phyloP scores from a whole-genome alignment of 2,329 filamentous ascomycete species.

The Beauveria scarabaeidicola region DNA sequence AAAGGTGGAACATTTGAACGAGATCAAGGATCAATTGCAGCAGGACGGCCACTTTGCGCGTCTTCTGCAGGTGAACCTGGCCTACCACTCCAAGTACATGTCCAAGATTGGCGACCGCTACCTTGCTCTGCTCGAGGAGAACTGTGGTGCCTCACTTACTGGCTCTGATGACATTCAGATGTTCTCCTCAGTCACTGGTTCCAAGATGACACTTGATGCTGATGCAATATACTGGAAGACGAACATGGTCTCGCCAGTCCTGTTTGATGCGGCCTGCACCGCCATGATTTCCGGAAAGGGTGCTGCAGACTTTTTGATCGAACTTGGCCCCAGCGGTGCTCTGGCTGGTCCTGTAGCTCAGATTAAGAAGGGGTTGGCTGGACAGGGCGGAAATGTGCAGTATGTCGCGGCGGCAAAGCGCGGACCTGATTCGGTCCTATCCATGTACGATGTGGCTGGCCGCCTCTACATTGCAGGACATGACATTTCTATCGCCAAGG shows the following conservation, averaged over 20 bases:
- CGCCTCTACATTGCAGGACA: background rate
- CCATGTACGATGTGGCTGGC: background rate
- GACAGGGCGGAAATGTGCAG: background rate
- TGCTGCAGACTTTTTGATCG: background rate
- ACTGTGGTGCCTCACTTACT: background rate
- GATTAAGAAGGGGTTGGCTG: conserved; percentile 4
- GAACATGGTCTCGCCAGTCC: conserved; percentile 13
- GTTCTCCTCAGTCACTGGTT: background rate
- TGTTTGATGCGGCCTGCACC: conserved; percentile 9
- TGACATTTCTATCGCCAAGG: conserved; percentile 8
- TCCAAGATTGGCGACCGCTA: conserved; percentile 21
- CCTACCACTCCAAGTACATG: conserved; percentile 38
- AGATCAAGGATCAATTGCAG: conserved; percentile 30
- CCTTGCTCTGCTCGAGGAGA: background rate
- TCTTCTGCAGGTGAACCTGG: conserved; percentile 34
- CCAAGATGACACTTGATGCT: background rate
- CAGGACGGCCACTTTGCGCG: conserved; percentile 33
- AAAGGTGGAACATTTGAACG: conserved; percentile 17
- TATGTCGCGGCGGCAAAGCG: background rate
- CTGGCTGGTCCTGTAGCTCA: conserved; percentile 1
- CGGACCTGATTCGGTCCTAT: background rate
- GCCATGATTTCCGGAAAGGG: background rate
- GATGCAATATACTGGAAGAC: conserved; percentile 12
- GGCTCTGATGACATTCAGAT: background rate
- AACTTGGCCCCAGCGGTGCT: background rate